These are phyloP conservation scores for Tulasnella sp. DNA, from an alignment of 768 basidiomycete species.

Conservation along the genomic window DNA sequence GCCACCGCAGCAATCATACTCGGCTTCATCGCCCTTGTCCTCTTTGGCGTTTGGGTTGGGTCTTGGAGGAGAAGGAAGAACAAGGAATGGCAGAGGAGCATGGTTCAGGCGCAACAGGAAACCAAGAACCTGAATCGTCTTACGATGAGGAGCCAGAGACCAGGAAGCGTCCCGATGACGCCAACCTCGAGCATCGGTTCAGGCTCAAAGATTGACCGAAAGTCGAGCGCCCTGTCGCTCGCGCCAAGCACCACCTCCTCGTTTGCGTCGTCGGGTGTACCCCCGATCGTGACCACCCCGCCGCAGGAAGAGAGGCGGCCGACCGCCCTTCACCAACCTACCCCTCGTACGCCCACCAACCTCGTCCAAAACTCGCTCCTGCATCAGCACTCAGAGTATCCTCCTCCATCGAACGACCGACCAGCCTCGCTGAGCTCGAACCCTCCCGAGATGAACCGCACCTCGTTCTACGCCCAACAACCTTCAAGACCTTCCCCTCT, in stretches of 20 bases:
- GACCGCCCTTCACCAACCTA: background rate
- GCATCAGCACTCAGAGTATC: background rate
- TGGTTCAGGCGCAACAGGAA: background rate
- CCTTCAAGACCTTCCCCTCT: background rate
- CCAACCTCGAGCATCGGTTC: background rate
- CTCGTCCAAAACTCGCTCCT: background rate
- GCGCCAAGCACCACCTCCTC: background rate
- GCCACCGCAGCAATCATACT: background rate
- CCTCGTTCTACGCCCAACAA: background rate
- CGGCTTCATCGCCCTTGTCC: background rate
- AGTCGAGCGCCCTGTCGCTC: background rate
- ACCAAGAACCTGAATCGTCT: background rate
- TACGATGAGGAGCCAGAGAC: background rate
- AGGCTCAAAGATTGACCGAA: background rate
- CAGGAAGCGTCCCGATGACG: background rate
- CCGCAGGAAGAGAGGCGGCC: background rate
- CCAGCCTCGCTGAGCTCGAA: background rate
- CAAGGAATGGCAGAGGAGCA: background rate
- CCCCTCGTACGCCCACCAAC: background rate
- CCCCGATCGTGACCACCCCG: too few relatives aligned
- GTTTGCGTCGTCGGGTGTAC: background rate
- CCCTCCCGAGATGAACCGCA: background rate
- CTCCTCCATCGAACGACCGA: background rate
- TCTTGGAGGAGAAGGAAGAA: conserved; percentile 3
- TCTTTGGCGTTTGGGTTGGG: background rate